A percentile compares a stretch with the other conserved stretches of the same genome.
These are phyloP conservation scores for Porodaedalea pini DNA, from an alignment of 1,284 basidiomycete species.

Conservation along the genomic window DNA sequence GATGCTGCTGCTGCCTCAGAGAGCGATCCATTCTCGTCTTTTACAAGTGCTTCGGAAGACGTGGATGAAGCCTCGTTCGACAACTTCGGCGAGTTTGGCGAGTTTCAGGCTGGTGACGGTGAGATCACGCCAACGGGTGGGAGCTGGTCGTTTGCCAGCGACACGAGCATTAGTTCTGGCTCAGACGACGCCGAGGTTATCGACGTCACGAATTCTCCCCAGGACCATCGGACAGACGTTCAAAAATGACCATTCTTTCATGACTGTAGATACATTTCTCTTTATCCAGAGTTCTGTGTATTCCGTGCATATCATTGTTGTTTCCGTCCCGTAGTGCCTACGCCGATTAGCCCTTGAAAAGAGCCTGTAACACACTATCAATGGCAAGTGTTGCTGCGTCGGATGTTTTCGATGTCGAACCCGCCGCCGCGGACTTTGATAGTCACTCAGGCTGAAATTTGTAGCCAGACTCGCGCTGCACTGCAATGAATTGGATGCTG, in stretches of 20 bases:
- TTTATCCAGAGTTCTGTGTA: neutral
- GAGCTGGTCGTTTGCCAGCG: slow-evolving; percentile 61
- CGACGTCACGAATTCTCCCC: slow-evolving; percentile 12
- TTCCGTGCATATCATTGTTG: slow-evolving; percentile 4
- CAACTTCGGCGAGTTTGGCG: slow-evolving; percentile 72
- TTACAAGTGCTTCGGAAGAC: slow-evolving; percentile 51
- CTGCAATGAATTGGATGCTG: slow-evolving; percentile 62
- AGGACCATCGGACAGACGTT: slow-evolving; percentile 17
- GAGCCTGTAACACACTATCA: slow-evolving; percentile 8
- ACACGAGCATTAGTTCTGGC: slow-evolving; percentile 35
- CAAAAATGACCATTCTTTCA: neutral
- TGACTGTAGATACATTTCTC: neutral
- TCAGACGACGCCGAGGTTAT: slow-evolving; percentile 21
- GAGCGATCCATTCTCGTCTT: slow-evolving; percentile 33
- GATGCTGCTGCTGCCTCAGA: slow-evolving; percentile 54
- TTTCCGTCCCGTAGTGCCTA: neutral
- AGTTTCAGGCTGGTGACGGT: slow-evolving; percentile 66
- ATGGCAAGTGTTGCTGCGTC: slow-evolving; percentile 13
- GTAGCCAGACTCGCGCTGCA: slow-evolving; percentile 71
- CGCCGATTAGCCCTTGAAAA: slow-evolving; percentile 8
- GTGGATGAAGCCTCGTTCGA: slow-evolving; percentile 61
- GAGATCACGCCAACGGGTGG: slow-evolving; percentile 60
- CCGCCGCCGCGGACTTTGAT: neutral
- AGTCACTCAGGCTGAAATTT: slow-evolving; percentile 38
- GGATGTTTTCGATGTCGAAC: slow-evolving; percentile 4